Conservation (phyloP, 306 rosid genomes). For the Pueraria montana region DNA sequence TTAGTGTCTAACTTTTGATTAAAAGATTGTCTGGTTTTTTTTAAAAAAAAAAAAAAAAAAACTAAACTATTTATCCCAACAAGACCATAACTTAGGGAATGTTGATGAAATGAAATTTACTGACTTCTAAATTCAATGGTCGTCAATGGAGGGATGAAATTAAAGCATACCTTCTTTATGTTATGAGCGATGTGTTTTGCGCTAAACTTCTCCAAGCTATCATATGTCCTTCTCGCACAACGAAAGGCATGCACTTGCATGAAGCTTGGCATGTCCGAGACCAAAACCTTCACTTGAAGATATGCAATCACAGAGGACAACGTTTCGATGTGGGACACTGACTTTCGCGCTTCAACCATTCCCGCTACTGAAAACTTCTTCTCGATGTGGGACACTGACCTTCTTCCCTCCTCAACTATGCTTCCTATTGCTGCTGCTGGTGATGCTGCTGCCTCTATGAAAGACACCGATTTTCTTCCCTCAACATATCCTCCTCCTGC, state of each 20-base stretch:
- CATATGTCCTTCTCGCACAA: constrained; percentile 80
- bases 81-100: constrained; percentile 13
- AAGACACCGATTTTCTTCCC: constrained; percentile 58
- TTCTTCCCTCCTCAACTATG: constrained; percentile 52
- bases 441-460: constrained; percentile 42
- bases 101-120: constrained; percentile 17
- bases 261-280: constrained; percentile 88
- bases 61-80: not conserved
- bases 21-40: too few relatives aligned
- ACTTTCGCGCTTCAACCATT: constrained; percentile 68
- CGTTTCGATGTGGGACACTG: constrained; percentile 88
- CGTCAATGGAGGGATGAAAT: not conserved
- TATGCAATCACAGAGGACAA: constrained; percentile 68
- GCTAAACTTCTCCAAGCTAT: constrained; percentile 86
- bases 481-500: constrained; percentile 53
- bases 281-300: constrained; percentile 88
- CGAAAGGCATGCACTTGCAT: constrained; percentile 96
- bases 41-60: too few relatives aligned
- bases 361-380: constrained; percentile 31
- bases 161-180: constrained; percentile 80
- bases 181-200: constrained; percentile 81
- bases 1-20: too few relatives aligned
- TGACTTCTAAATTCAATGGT: not conserved
- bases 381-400: constrained; percentile 54
- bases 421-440: constrained; percentile 39